phyloP scores from a whole-genome alignment of 1,284 basidiomycete genomes.

The Cutaneotrichosporon arboriforme region DNA sequence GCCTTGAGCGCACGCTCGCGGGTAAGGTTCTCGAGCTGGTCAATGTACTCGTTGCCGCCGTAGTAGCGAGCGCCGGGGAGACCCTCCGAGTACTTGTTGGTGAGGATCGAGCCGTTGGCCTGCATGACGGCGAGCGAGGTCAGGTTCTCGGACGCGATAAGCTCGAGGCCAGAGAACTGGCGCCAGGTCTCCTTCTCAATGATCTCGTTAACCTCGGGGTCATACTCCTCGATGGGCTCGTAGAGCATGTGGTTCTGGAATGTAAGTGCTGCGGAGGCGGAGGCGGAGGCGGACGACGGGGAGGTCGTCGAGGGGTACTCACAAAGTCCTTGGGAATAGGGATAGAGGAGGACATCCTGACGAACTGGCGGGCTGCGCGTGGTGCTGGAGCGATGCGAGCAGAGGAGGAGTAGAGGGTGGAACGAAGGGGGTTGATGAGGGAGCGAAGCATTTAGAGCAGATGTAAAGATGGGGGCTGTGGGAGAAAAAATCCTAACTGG shows the following conservation, averaged over 20 bases:
- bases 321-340: slow-evolving; percentile 52
- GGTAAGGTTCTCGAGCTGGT: slow-evolving; percentile 91
- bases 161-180: slow-evolving; percentile 92
- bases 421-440: slow-evolving; percentile 7
- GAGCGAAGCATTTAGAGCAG: slow-evolving; percentile 23
- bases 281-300: not conserved
- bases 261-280: not conserved
- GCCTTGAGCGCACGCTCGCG: slow-evolving; percentile 93
- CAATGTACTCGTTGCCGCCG: slow-evolving; percentile 95
- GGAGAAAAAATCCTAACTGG: slow-evolving; percentile 9
- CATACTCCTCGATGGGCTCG: slow-evolving; percentile 75
- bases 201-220: slow-evolving; percentile 93
- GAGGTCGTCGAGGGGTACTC: slow-evolving; percentile 24
- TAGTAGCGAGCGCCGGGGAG: slow-evolving; percentile 94
- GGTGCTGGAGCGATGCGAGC: slow-evolving; percentile 13
- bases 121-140: slow-evolving; percentile 92
- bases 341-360: slow-evolving; percentile 49
- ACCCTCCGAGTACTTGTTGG: slow-evolving; percentile 98
- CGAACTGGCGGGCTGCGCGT: slow-evolving; percentile 19
- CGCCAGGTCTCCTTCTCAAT: slow-evolving; percentile 99
- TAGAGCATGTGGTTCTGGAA: slow-evolving; percentile 85
- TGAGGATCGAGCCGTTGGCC: slow-evolving; percentile 97
- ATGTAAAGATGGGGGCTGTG: slow-evolving; percentile 10
- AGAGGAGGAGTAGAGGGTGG: slow-evolving; percentile 22
- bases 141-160: slow-evolving; percentile 62